These are phyloP conservation scores for Boletus patriciae DNA, from an alignment of 768 basidiomycete genomes.

Conservation along the genomic window DNA sequence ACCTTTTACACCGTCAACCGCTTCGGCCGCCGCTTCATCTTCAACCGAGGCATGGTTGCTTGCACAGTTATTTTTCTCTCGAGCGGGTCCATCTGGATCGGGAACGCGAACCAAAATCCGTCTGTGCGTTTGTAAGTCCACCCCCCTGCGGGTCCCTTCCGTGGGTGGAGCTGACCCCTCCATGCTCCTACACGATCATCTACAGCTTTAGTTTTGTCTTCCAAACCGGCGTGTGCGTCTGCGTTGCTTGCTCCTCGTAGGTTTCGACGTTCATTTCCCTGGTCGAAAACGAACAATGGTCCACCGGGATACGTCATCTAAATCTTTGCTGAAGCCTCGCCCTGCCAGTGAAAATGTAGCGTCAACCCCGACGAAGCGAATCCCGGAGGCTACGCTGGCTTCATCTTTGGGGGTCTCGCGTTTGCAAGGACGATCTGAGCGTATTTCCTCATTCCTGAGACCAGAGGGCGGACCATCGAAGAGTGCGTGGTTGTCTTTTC, in stretches of 20 bases:
- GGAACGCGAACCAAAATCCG: conserved; percentile 3
- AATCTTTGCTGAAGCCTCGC: no score
- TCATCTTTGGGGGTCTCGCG: conserved; percentile 28
- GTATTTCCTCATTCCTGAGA: conserved; percentile 31
- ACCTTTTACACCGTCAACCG: conserved; percentile 16
- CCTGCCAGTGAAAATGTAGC: conserved; percentile 7
- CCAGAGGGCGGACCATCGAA: conserved; percentile 29
- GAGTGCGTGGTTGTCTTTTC: conserved; percentile 20
- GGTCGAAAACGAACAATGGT: no score
- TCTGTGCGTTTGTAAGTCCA: conserved; percentile 20
- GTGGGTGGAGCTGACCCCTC: not conserved
- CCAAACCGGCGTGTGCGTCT: conserved; percentile 21
- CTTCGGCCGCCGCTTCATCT: conserved; percentile 2
- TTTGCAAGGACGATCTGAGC: conserved; percentile 22
- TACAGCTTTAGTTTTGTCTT: conserved; percentile 31
- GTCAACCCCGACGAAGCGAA: conserved; percentile 30
- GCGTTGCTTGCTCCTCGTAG: not conserved
- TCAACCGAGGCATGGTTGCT: no score
- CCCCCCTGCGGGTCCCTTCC: not conserved
- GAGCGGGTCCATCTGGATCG: conserved; percentile 21
- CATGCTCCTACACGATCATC: conserved; percentile 21
- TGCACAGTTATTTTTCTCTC: no score
- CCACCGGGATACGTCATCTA: no score
- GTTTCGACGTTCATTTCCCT: conserved; percentile 3
- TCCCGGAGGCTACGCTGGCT: conserved; percentile 31